Percentiles rank a stretch among this genome's conserved stretches.
These are phyloP conservation scores for Rubroboletus pulcherrimus DNA, from an alignment of 768 basidiomycete genomes.

Conservation along the genomic window DNA sequence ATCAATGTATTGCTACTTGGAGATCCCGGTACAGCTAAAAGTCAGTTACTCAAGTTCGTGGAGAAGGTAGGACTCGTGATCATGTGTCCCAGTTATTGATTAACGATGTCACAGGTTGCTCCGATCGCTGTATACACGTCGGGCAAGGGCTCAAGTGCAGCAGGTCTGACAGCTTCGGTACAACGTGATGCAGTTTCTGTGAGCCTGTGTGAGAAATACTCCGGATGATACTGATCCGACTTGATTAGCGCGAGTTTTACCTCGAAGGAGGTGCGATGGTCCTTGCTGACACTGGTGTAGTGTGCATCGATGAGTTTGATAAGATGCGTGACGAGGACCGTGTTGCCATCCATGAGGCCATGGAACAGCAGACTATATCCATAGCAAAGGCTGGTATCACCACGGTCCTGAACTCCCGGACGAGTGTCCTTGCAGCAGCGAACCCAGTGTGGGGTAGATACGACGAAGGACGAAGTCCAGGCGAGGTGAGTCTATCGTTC, in stretches of 20 bases:
- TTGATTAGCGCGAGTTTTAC: constrained; percentile 87
- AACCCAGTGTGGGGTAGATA: constrained; percentile 98
- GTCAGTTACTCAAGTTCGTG: constrained; percentile 96
- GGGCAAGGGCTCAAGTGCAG: constrained; percentile 97
- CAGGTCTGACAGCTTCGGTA: constrained; percentile 96
- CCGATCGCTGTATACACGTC: constrained; percentile 98
- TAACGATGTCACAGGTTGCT: constrained; percentile 59
- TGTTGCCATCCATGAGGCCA: constrained; percentile 98
- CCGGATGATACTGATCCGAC: constrained; percentile 2
- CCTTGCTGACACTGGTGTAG: constrained; percentile 94
- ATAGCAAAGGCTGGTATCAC: constrained; percentile 99
- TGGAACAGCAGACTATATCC: constrained; percentile 99
- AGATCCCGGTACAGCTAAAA: constrained; percentile 98
- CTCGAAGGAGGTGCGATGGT: constrained; percentile 99
- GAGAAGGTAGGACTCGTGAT: constrained; percentile 62
- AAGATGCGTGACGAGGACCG: constrained; percentile 99
- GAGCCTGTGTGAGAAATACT: constrained; percentile 26
- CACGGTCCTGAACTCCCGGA: constrained; percentile 92
- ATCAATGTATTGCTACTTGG: constrained; percentile 96
- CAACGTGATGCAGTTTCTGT: constrained; percentile 92
- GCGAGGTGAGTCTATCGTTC: constrained; percentile 56
- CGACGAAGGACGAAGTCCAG: constrained; percentile 93
- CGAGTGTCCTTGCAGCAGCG: constrained; percentile 93
- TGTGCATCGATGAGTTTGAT: constrained; percentile 99
- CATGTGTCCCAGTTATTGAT: not conserved